Percentiles rank a stretch among this genome's conserved stretches.
phyloP scores from a whole-genome alignment of 2,329 filamentous ascomycete genomes.

The Pseudogymnoascus pannorum region DNA sequence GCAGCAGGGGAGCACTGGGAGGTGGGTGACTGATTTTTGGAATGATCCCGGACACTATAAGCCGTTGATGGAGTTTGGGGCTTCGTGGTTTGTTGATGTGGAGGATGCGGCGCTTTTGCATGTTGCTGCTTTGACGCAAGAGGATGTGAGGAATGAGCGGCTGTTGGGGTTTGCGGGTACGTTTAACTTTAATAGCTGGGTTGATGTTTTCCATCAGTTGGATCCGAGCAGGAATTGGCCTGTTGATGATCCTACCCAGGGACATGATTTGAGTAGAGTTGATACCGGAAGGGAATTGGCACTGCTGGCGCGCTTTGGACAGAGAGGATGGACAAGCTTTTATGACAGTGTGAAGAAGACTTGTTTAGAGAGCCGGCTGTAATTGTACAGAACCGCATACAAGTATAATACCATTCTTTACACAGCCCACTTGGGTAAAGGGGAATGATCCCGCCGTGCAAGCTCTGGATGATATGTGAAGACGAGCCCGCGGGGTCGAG shows the following conservation, averaged over 20 bases:
- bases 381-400: too few relatives aligned
- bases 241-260: neutral
- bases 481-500: too few relatives aligned
- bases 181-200: slow-evolving; percentile 2
- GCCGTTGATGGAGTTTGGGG: neutral
- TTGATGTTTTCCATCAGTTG: neutral
- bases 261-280: neutral
- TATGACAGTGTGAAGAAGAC: slow-evolving; percentile 3
- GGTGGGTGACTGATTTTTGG: slow-evolving; percentile 2
- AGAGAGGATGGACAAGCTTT: neutral
- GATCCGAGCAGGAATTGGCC: slow-evolving; percentile 8
- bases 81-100: neutral
- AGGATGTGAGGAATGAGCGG: neutral
- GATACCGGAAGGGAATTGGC: neutral
- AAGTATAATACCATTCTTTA: too few relatives aligned
- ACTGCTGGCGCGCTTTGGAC: neutral
- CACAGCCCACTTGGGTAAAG: too few relatives aligned
- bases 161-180: neutral
- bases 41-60: slow-evolving; percentile 1
- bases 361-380: slow-evolving; percentile 1
- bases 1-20: neutral
- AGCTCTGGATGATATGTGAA: too few relatives aligned
- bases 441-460: too few relatives aligned
- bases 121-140: neutral
- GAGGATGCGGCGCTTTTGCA: neutral